Evolutionary conservation across 1,284 basidiomycete genomes (phyloP), one percentile per base, ranked within the genome.

Genomic region (Rhodotorula sp.): DNA sequence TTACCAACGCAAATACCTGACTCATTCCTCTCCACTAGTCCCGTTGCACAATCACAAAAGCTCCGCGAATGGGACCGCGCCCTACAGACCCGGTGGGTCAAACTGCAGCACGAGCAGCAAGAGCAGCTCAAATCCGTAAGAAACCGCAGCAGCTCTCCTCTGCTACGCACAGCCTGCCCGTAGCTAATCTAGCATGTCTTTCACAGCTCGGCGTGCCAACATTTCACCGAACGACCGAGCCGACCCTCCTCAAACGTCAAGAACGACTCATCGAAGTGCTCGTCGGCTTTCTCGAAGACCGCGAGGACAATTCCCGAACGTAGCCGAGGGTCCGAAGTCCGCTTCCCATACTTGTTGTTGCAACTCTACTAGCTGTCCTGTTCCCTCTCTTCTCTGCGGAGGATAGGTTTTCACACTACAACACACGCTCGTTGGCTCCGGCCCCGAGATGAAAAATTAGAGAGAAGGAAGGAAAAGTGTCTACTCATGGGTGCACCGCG

Each of bases 281-380:
- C 60, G 66, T 74, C 60, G 70, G 72, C 37, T 69, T 74, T 37
- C 53, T 74, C 61, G 70, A 74, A 46, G 72, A 74, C 57, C 70
- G 59, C 20, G 64, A 70, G 1, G 26, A 51, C 17, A 20, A 24
- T 24, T 51, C 22, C 22, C 14, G 37, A 42, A 42, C 37, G 14
- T 42, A 42, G 10, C 10, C 37, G n/a, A 42, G 14, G 37, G 37
- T 42, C 37, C 37, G 10, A 42, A 42, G 10, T 42, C 8, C 37
- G 37, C 7, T 42, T 42, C 10, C 12, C 10, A 42, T 42, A 10
- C 37, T 37, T 42, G 37, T 42, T 42, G 37, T 42, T 42, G 37
- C 37, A 42, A 42, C 37, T 42, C 14, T 42, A 42, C 37, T 12
- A 42, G 37, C 37, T 42, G 37, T 42, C 37, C 10, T 42, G 37